Base-by-base conservation (phyloP, 2,329 filamentous ascomycete species). In the Aspergillus nomiae region DNA sequence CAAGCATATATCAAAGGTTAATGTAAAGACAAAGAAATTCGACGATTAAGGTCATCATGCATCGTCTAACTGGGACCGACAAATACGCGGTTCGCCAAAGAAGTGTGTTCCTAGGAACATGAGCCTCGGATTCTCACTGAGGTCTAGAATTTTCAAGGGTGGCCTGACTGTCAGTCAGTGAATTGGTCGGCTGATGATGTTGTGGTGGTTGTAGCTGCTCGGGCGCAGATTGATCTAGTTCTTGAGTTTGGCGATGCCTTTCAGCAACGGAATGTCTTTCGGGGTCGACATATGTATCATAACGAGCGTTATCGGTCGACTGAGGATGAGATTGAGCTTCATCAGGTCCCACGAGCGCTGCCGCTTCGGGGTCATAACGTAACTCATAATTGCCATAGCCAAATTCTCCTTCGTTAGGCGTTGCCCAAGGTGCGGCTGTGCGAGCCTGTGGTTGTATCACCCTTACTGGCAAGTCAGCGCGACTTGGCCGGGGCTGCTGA, bases 371-470 rank as follows among this genome's bases (percentile, higher is more conserved):
- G 51, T 79, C 76, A 63, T 79, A 79, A 6, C 74, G 74, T 32
- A 79, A 63, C 30, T 73, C 70, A 56, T 77, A 75, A 26, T 72
- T 66, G 11, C 66, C 65, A 54, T 71, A 59, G 30, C 70, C 54
- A 19, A 67, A 66, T 21, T 63, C 71, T 28, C 72, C 70, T 19
- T 74, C 65, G 38, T 76, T 74, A 24, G 77, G 74, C 4, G 83
- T 80, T n/a, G 80, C 84, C 85, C 86, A 88, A 2, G 84, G 83
- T 56, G 84, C 78, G 38, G 82, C 82, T 34, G 80, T 78, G 57
- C 83, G 79, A 43, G 84, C 82, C 64, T 86, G 86, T 3, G 86
- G 85, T 6, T 86, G 86, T 51, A 89, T 87, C 45, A 89, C 80
- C 5, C 84, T 86, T 14, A 87, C 82, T 1, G 85, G 86, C 4